Conservation (phyloP, 345 rosid species). For the Gossypioides kirkii region DNA sequence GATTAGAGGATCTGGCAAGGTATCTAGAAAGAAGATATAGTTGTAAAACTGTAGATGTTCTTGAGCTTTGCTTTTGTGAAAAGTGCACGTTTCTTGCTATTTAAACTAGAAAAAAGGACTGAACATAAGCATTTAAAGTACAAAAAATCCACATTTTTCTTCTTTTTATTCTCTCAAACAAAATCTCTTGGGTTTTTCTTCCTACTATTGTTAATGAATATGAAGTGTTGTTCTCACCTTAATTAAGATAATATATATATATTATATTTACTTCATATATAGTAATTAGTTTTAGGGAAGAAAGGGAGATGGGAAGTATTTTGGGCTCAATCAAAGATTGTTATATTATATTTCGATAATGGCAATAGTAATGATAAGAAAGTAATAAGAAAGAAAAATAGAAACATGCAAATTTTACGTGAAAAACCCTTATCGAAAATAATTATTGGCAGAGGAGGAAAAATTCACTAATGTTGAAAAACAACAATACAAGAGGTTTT, state of each 20-base stretch:
- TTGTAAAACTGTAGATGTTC: neutral
- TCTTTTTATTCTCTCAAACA: neutral
- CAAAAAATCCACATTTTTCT: neutral
- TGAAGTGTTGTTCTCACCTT: neutral
- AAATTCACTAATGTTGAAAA: too few species aligned
- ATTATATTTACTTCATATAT: neutral
- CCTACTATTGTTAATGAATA: neutral
- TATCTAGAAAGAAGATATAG: neutral
- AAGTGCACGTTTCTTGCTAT: constrained; percentile 6
- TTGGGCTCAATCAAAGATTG: constrained; percentile 32
- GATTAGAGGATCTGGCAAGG: neutral
- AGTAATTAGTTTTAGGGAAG: neutral
- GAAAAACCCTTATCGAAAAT: too few species aligned
- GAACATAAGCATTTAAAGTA: neutral
- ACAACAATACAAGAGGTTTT: too few species aligned
- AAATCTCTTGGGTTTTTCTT: neutral
- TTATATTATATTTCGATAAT: too few species aligned
- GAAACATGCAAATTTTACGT: too few species aligned
- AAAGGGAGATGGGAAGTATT: constrained; percentile 2
- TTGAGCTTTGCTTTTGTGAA: neutral
- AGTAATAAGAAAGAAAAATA: too few species aligned
- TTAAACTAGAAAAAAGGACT: neutral
- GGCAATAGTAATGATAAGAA: too few species aligned
- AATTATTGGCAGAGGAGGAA: too few species aligned
- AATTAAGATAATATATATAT: neutral